Evolutionary conservation across 2,329 filamentous ascomycete genomes (phyloP), one percentile per base, ranked within the genome.

Genomic region (Sporothrix brunneoviolacea): DNA sequence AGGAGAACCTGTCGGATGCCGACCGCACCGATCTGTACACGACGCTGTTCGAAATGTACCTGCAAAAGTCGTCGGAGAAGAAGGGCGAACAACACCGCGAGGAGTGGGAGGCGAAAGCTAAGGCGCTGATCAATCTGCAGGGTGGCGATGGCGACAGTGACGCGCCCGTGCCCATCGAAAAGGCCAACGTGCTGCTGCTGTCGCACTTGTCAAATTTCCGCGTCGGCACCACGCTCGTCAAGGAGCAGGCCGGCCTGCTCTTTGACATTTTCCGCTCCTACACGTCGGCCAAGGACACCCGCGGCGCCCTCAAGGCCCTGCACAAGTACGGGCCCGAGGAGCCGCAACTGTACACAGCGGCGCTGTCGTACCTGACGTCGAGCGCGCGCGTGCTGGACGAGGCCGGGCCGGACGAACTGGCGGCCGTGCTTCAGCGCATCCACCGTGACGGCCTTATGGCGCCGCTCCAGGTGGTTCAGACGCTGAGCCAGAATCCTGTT

Each of bases 181-280:
- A 90, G 56, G 96, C 93, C 2, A 96, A 95, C 60, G 88, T 98
- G 13, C 77, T 98, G 0, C 75, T 98, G 0, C 77, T 98, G 3
- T 98, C 94, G 1, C 89, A 97, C 62, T 74, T 98, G 4, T 91
- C 91, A 4, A 81, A 90, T 59, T 98, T 97, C 71, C 78, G 80
- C 39, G 89, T 94, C 61, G 93, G 93, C 16, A 95, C 90, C 0
- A 88, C 89, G 2, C 79, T 98, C 2, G 91, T 98, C 50, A 88
- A 91, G 58, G 93, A 98, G 69, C 88, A 96, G 62, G 88, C 94
- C 53, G 90, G 91, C 18, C 77, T 98, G 3, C 79, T 88, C 37
- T 93, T 91, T 51, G 93, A 98, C 67, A 97, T 98, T 53, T 97
- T 98, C 72, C 84, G 93, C 43, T 96, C 91, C 1, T 96, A 95